phyloP scores from a whole-genome alignment of 2,329 filamentous ascomycete genomes.

The Hirsutella thompsonii region DNA sequence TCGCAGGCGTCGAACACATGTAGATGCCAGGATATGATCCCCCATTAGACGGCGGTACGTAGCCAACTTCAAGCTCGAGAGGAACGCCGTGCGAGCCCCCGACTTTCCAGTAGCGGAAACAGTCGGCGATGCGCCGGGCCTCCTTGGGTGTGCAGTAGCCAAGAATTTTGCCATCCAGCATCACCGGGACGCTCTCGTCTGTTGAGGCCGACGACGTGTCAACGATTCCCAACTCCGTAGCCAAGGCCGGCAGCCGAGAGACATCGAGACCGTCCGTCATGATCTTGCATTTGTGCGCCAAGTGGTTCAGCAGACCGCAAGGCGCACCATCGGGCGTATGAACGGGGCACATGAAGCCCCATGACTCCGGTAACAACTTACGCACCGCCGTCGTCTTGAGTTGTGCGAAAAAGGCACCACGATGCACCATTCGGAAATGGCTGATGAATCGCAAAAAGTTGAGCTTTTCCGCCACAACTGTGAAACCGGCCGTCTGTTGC shows the following conservation, averaged over 20 bases:
- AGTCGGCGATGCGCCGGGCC: conserved; percentile 70
- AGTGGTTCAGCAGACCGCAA: conserved; percentile 87
- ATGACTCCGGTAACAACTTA: conserved; percentile 90
- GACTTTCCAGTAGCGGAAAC: conserved; percentile 90
- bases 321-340: conserved; percentile 95
- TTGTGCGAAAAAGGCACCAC: conserved; percentile 97
- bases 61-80: conserved; percentile 77
- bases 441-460: conserved; percentile 98
- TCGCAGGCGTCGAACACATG: conserved; percentile 73
- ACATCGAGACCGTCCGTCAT: conserved; percentile 64
- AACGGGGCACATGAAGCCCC: conserved; percentile 95
- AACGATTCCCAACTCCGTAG: conserved; percentile 68
- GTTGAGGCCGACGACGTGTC: conserved; percentile 64
- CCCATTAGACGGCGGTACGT: conserved; percentile 73
- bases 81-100: conserved; percentile 73
- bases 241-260: conserved; percentile 59
- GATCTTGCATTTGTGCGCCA: conserved; percentile 89
- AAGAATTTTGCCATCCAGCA: conserved; percentile 79
- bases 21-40: conserved; percentile 96
- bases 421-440: conserved; percentile 97
- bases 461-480: conserved; percentile 94
- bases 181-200: conserved; percentile 75
- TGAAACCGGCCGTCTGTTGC: conserved; percentile 90
- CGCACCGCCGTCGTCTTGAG: conserved; percentile 94
- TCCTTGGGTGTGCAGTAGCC: conserved; percentile 84